Conservation (phyloP, 768 basidiomycete genomes). For the Tulasnella sp. region DNA sequence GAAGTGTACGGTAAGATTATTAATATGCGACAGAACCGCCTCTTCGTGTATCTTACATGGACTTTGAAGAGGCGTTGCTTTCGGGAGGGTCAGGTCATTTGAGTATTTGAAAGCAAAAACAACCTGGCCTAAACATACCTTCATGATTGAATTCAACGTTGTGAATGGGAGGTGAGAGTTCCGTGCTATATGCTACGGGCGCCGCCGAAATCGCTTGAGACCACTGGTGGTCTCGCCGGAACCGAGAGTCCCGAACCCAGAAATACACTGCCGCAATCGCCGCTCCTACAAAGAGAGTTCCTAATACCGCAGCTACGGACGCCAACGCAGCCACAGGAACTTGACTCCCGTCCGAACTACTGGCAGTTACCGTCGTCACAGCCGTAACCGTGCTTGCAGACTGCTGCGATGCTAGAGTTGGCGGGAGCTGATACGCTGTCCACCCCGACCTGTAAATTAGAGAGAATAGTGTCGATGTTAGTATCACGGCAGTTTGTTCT, state of each 20-base stretch:
- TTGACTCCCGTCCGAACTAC: neutral
- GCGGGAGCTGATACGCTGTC: neutral
- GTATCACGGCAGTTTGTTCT: neutral
- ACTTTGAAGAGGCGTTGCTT: neutral
- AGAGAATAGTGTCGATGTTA: neutral
- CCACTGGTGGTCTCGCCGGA: neutral
- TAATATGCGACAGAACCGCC: neutral
- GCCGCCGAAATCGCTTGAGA: neutral
- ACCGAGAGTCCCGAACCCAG: neutral
- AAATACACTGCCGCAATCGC: neutral
- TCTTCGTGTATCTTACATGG: neutral
- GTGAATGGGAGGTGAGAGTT: neutral
- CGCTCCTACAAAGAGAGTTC: neutral
- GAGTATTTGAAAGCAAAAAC: neutral
- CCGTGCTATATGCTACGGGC: neutral
- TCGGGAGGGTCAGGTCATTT: neutral
- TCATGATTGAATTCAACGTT: neutral
- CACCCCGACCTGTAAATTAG: neutral
- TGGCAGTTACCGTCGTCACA: neutral
- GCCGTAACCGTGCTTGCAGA: neutral
- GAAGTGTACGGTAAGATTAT: neutral
- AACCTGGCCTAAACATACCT: neutral
- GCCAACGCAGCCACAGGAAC: neutral
- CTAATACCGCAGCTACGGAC: neutral
- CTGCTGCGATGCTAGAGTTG: neutral